Base-by-base conservation (phyloP, 2,329 filamentous ascomycete genomes). In the Truncatella angustata region DNA sequence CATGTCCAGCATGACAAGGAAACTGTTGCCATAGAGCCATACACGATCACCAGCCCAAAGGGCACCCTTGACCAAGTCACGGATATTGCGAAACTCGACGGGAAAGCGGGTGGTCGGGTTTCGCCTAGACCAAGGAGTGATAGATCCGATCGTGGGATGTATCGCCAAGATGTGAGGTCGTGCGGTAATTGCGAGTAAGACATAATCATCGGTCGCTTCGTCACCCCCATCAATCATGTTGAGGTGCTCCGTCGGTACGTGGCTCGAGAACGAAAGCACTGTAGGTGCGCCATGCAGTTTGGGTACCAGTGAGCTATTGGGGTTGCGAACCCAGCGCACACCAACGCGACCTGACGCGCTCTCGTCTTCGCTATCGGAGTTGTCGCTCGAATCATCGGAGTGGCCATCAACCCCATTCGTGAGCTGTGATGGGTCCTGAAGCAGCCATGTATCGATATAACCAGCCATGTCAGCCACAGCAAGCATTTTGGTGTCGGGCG, bases 1-100 rank as follows among this genome's bases (percentile, higher is more conserved):
- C 26, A 96, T 74, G 67, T 97, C 91, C 54, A 99, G 83, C 92
- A 97, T 97, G 73, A 90, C 91, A 21, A 99, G 70, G 80, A 91
- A 97, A 1, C 82, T 86, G 36, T 84, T 82, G 5, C 93, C 92
- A 63, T 96, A 97, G 18, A 97, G 73, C 91, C 93, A 97, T 6
- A 93, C 71, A 12, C 93, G 82, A 24, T 76, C 75, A 1, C 87
- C 76, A 64, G 95, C 88, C 92, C 93, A 97, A 35, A 96, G 70
- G 23, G 86, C 85, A 3, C 91, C 92, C 75, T 93, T 93, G 50
- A 88, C 88, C 37, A 90, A 79, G 66, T 96, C 91, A 54, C 87
- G 83, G 21, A 91, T 81, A 57, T 85, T 82, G 51, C 80, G 82
- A 67, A 95, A 93, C 44, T 88, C 81, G 3, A 78, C 75, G 0